Evolutionary conservation across 1,139 yeast species (phyloP).

Genomic region (Meyerozyma guilliermondii): DNA sequence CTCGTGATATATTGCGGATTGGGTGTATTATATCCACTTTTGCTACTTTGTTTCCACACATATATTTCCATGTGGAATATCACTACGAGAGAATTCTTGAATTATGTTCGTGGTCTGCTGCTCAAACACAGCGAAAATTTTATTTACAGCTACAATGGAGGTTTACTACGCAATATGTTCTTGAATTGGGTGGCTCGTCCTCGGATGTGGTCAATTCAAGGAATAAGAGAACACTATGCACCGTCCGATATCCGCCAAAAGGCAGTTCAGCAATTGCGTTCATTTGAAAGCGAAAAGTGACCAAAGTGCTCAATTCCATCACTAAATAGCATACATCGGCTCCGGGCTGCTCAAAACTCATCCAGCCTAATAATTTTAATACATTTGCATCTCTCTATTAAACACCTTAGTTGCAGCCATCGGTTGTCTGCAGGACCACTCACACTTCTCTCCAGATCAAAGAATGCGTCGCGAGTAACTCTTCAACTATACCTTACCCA

Average conservation of each 20-base stretch:
- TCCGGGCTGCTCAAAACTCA: no score
- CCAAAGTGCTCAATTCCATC: background rate
- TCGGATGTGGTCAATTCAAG: slow-evolving; percentile 11
- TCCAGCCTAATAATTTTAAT: no score
- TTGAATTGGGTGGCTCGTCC: slow-evolving; percentile 47
- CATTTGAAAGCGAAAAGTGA: background rate
- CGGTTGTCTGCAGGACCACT: background rate
- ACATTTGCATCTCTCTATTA: no score
- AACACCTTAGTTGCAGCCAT: background rate
- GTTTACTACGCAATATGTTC: slow-evolving; percentile 34
- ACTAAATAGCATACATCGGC: background rate
- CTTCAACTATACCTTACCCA: no score
- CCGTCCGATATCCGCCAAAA: background rate
- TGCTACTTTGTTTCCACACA: slow-evolving; percentile 50
- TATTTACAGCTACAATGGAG: slow-evolving; percentile 41
- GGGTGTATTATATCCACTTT: slow-evolving; percentile 47
- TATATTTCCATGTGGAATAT: slow-evolving; percentile 53
- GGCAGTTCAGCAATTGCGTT: background rate
- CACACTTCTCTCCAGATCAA: background rate
- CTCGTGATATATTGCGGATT: slow-evolving; percentile 43
- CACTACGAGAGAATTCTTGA: slow-evolving; percentile 66
- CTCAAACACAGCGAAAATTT: slow-evolving; percentile 13
- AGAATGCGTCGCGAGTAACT: background rate
- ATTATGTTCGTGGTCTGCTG: slow-evolving; percentile 22
- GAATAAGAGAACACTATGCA: background rate